phyloP scores from a whole-genome alignment of 2,329 filamentous ascomycete species.

The Xylariales sp. region DNA sequence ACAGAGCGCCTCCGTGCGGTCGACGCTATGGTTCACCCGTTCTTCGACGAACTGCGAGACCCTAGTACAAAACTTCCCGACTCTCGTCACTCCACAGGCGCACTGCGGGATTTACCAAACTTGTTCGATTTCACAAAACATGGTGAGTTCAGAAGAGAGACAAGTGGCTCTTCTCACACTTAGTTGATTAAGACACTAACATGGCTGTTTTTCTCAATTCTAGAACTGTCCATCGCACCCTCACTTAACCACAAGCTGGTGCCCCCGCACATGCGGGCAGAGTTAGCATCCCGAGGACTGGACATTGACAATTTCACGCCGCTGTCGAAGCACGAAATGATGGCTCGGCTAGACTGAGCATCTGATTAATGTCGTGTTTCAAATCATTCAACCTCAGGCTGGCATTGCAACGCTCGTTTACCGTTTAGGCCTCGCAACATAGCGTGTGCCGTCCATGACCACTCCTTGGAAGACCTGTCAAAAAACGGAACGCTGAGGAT shows the following conservation, averaged over 20 bases:
- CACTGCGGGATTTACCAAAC: slow-evolving; percentile 74
- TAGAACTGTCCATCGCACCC: slow-evolving; percentile 95
- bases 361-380: slow-evolving; percentile 20
- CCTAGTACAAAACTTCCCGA: slow-evolving; percentile 89
- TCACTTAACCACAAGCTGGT: slow-evolving; percentile 84
- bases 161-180: too few species aligned
- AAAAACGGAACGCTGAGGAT: too few species aligned
- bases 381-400: slow-evolving; percentile 26
- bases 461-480: too few species aligned
- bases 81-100: slow-evolving; percentile 81
- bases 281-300: slow-evolving; percentile 71
- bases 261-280: slow-evolving; percentile 72
- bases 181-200: too few species aligned
- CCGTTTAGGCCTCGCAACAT: slow-evolving; percentile 19
- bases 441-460: slow-evolving; percentile 14
- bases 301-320: slow-evolving; percentile 94
- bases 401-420: slow-evolving; percentile 23
- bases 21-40: slow-evolving; percentile 96
- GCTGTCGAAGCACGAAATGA: slow-evolving; percentile 92
- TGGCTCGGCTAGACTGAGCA: slow-evolving; percentile 89
- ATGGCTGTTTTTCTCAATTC: too few species aligned
- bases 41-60: slow-evolving; percentile 95
- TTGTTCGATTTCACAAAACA: slow-evolving; percentile 94
- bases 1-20: slow-evolving; percentile 91
- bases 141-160: slow-evolving; percentile 66